Base-by-base conservation (phyloP, 208 protist species). In the Strigomonas oncopelti region DNA sequence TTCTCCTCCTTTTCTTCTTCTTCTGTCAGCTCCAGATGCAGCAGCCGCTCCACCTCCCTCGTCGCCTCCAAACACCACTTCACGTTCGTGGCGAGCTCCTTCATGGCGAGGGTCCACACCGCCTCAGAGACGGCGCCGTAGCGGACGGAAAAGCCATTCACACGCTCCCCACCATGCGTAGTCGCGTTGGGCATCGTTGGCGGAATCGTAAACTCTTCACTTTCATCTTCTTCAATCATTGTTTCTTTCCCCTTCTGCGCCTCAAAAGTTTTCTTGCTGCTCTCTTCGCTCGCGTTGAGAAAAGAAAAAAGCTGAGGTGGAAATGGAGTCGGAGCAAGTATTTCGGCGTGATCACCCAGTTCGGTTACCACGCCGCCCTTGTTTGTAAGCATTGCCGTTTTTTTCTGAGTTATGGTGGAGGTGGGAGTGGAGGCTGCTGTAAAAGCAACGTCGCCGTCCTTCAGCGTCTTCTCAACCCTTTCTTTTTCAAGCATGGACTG, bases 31-130 rank as follows among this genome's bases (percentile, higher is more conserved):
- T 56, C 79, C 29, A 28, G 22, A 5, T 54, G 54, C 45, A 56
- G 48, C 45, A 90, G 60, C 13, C 74, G 73, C 66, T 85, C 69
- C 25, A 94, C 67, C 65, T 80, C 83, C 14, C 66, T 46, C 25
- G 84, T 88, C 22, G 78, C 90, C 28, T 68, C 29, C 60, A 85
- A 74, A 61, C 87, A 93, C 88, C 90, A 95, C 74, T 80, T 78
- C 52, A 93, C 80, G 27, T 90, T 81, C 13, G 72, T 72, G 59
- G 93, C 65, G 31, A 95, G 61, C 69, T 91, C 88, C 69, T 87
- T 85, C 87, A 93, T 92, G 16, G 72, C 87, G 7, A 92, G 36
- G 11, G 87, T 87, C 90, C 90, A 95, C 42, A 86, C 60, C 7
- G 72, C 72, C 0, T 92, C 87, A 11, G 79, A 66, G 29, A 85